Evolutionary conservation across 306 rosid genomes (phyloP).

Genomic region (Cucumis hystrix): DNA sequence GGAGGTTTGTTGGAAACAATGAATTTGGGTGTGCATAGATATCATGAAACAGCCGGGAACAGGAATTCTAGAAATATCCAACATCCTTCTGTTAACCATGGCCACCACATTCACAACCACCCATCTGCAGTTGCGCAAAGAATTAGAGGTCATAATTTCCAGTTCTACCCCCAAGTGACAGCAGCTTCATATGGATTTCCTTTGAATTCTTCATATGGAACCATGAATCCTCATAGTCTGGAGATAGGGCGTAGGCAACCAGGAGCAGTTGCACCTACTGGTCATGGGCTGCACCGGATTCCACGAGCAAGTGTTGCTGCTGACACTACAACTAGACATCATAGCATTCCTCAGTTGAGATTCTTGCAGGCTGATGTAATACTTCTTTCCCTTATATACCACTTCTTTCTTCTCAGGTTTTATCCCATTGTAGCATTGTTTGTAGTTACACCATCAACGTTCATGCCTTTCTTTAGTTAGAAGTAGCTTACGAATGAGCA

Average conservation of each 20-base stretch:
- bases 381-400: constrained; percentile 1
- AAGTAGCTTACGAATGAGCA: constrained; percentile 4
- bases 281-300: constrained; percentile 52
- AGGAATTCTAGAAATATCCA: constrained; percentile 24
- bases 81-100: constrained; percentile 49
- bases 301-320: constrained; percentile 37
- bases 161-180: constrained; percentile 40
- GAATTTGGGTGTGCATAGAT: constrained; percentile 58
- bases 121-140: constrained; percentile 57
- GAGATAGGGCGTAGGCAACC: constrained; percentile 56
- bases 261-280: constrained; percentile 34
- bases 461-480: background rate
- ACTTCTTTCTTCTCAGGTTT: background rate
- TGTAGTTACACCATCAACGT: background rate
- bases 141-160: constrained; percentile 50
- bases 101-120: constrained; percentile 41
- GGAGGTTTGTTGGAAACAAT: constrained; percentile 11
- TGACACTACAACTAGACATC: constrained; percentile 45
- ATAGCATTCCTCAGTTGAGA: constrained; percentile 47
- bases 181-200: constrained; percentile 56
- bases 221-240: constrained; percentile 36
- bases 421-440: background rate
- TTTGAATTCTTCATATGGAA: constrained; percentile 34
- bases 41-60: constrained; percentile 49
- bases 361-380: constrained; percentile 72